Base-by-base conservation (phyloP, 1,284 basidiomycete species). In the Cutaneotrichosporon sp. region DNA sequence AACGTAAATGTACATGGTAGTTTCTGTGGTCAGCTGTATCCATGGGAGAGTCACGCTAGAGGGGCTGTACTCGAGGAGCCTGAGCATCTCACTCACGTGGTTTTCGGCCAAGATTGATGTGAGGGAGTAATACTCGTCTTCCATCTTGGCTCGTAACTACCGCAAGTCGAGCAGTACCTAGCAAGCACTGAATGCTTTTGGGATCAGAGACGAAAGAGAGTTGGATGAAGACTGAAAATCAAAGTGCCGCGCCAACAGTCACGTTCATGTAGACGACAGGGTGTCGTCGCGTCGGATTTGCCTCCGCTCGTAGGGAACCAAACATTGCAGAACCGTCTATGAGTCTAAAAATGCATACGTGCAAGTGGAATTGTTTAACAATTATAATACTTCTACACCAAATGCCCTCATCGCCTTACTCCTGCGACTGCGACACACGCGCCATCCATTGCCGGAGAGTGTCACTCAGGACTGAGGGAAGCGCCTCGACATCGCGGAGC, bases 391-490 rank as follows among this genome's bases (percentile, higher is more conserved):
- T n/a, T n/a, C n/a, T n/a, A n/a, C n/a, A n/a, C n/a, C n/a, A n/a
- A n/a, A n/a, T n/a, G n/a, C n/a, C n/a, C n/a, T n/a, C n/a, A n/a
- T n/a, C n/a, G n/a, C n/a, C n/a, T n/a, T 61, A 75, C 57, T 75
- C 74, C 39, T 74, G 62, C 25, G 71, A 73, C 58, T 72, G 70
- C 7, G 66, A 65, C 1, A 75, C 72, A 24, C 75, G 55, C 24
- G 70, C 63, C 66, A 75, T 73, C 75, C 75, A 99, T 72, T 98
- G 93, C 62, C 90, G 85, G 54, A 98, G 77, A 2, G 92, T 97
- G 38, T 86, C 84, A n/a, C 88, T 81, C 57, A 99, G 77, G 12
- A 97, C 90, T 51, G 91, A 88, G 0, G 96, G 96, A 38, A 99
- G 77, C 5, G 90, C 84, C 72, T 96, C 91, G 34, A 96, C 90